Base-by-base conservation (phyloP, 2,329 filamentous ascomycete genomes). In the Alternaria sp. region DNA sequence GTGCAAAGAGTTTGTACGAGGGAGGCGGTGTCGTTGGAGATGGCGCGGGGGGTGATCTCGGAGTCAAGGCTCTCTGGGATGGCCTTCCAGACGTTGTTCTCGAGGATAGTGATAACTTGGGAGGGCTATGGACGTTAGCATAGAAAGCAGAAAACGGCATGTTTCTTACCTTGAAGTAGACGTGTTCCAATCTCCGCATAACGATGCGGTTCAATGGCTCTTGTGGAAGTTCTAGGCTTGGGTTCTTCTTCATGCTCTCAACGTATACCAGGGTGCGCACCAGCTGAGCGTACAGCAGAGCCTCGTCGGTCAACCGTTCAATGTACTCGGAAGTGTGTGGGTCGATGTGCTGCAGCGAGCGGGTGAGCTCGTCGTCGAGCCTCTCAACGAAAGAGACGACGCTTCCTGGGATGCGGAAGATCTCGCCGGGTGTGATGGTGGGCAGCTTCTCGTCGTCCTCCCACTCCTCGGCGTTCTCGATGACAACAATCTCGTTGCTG, bases 251-350 rank as follows among this genome's bases (percentile, higher is more conserved):
- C 59, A 97, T 85, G 66, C 85, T 86, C 85, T 99, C 96, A 66
- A 94, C 91, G 83, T 99, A 99, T 63, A 97, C 86, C 75, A 93
- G 87, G 50, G 91, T 89, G 67, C 93, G 92, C 79, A 97, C 91
- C 79, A 99, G 92, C 82, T 93, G 91, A 82, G 93, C 93, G 85
- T 99, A 99, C 55, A 99, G 86, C 52, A 90, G 85, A 67, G 91
- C 91, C 84, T 99, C 96, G 75, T 99, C 96, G 59, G 92, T 91
- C 63, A 99, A 85, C 62, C 96, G 89, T 80, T 99, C 96, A 66
- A 99, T 97, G 79, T 99, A 99, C 83, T 99, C 96, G 28, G 96
- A 96, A 44, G 96, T 99, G 83, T 99, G 96, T 61, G 96, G 96
- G 80, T 99, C 96, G 77, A 99, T 97, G 82, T 91, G 92, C 82